phyloP scores from a whole-genome alignment of 2,329 filamentous ascomycete species.

The Aureobasidium sp. region DNA sequence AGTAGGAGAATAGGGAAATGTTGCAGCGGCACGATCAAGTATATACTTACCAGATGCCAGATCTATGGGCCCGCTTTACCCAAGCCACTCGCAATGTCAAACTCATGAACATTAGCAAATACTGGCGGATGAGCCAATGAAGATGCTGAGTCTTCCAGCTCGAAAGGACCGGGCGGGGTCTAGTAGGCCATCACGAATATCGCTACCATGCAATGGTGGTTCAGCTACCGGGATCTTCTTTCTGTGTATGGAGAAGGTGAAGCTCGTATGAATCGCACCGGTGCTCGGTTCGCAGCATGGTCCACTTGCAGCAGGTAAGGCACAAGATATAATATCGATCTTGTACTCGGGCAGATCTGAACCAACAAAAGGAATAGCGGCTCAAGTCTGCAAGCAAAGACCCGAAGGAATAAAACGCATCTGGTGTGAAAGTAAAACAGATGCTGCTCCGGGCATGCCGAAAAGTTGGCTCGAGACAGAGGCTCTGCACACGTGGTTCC shows the following conservation, averaged over 20 bases:
- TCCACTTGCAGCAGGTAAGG: background rate
- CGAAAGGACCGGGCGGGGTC: background rate
- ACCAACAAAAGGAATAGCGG: background rate
- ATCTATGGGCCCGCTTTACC: background rate
- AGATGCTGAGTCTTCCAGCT: background rate
- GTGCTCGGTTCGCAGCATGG: background rate
- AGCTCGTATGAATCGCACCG: background rate
- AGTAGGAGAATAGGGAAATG: background rate
- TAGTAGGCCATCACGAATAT: background rate
- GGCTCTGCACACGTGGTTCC: background rate
- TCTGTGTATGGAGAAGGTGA: background rate
- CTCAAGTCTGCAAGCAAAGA: background rate
- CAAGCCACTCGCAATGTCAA: background rate
- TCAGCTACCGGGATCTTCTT: background rate
- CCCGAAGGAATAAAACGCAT: background rate
- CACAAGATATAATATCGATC: constrained; percentile 1
- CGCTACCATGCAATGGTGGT: background rate
- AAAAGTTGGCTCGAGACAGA: background rate
- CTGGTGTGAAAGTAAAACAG: background rate
- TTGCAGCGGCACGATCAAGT: background rate
- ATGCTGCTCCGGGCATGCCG: background rate
- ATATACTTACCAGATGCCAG: constrained; percentile 8
- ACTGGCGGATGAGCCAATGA: background rate
- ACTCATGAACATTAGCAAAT: background rate
- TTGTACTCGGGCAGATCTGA: background rate